Evolutionary conservation across 306 rosid genomes (phyloP), one percentile per base, ranked within the genome.

Genomic region (Sesbania bispinosa): DNA sequence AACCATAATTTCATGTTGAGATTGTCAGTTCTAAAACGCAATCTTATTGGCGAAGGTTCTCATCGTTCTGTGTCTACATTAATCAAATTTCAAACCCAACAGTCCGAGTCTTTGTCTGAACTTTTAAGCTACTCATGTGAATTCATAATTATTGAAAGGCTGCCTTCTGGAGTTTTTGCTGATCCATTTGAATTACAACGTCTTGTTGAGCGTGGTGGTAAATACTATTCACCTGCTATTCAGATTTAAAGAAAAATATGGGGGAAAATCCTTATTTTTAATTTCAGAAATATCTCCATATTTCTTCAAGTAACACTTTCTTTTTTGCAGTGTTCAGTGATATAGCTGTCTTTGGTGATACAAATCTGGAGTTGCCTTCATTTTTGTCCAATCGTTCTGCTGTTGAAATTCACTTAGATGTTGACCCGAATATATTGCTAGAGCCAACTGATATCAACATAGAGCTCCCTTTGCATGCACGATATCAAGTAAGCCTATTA

Each of bases 131-230:
- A 80, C 71, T 71, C 74, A 0, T 93, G 92, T 75, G 82, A 80
- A 53, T 63, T 89, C 52, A 81, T 93, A 47, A 18, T 84, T 39
- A 51, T 93, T 43, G 98, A 93, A 82, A 89, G 87, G 55, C 83
- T 93, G 29, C 88, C 96, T 41, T 70, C 78, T 11, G 98, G 94
- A 51, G 89, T 87, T 69, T 88, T 90, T 69, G 87, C 96, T 2
- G 97, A 93, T 78, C 96, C 96, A 18, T 93, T 88, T 67, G 98
- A 93, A 73, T 83, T 93, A 63, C 85, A 87, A 47, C 92, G 81
- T 82, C 96, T 93, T 73, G 85, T 79, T 78, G 90, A 85, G 73
- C 90, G 80, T 62, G 88, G 88, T 23, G 92, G 98, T 93, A 84
- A 71, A 2, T 79, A 35, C 74, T 20, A 48, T 60, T 14, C 19